Conservation (phyloP, 495 filamentous ascomycete genomes). For the Cercophora samala region DNA sequence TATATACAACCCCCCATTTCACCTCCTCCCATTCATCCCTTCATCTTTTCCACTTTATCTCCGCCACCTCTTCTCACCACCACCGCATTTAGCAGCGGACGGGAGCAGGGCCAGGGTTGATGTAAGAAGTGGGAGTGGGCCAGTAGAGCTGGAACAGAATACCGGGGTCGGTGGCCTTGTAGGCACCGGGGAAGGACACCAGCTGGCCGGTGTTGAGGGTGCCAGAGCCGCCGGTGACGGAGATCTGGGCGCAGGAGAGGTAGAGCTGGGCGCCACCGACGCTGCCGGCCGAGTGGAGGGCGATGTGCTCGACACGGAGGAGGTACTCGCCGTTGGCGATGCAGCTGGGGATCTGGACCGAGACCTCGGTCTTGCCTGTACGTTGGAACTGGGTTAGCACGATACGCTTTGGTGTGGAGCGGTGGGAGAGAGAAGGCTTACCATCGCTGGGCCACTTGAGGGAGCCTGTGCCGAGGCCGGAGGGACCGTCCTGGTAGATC, state of each 20-base stretch:
- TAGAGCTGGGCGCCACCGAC: constrained; percentile 54
- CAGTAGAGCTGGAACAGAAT: constrained; percentile 48
- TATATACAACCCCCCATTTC: too few species aligned
- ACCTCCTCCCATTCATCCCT: not conserved
- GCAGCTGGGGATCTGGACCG: constrained; percentile 46
- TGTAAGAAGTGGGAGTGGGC: constrained; percentile 35
- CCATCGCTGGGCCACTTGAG: constrained; percentile 46
- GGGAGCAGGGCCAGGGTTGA: constrained; percentile 36
- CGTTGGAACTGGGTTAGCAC: not conserved
- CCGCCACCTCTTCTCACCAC: not conserved
- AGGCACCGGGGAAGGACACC: constrained; percentile 47
- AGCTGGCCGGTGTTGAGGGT: constrained; percentile 34
- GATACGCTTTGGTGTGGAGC: too few species aligned
- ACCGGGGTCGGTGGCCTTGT: constrained; percentile 45
- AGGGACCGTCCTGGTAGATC: constrained; percentile 48
- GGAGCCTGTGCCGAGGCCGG: constrained; percentile 29
- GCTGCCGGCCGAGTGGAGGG: constrained; percentile 44
- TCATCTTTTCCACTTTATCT: not conserved
- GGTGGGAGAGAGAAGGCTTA: too few species aligned
- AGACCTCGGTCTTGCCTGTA: constrained; percentile 34
- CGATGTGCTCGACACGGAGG: constrained; percentile 57
- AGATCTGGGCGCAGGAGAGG: constrained; percentile 47
- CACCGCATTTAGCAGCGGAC: constrained; percentile 25
- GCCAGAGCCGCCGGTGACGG: constrained; percentile 40
- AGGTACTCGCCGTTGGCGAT: constrained; percentile 58